Base-by-base conservation (phyloP, 2,329 filamentous ascomycete genomes). In the Fusarium xylarioides region DNA sequence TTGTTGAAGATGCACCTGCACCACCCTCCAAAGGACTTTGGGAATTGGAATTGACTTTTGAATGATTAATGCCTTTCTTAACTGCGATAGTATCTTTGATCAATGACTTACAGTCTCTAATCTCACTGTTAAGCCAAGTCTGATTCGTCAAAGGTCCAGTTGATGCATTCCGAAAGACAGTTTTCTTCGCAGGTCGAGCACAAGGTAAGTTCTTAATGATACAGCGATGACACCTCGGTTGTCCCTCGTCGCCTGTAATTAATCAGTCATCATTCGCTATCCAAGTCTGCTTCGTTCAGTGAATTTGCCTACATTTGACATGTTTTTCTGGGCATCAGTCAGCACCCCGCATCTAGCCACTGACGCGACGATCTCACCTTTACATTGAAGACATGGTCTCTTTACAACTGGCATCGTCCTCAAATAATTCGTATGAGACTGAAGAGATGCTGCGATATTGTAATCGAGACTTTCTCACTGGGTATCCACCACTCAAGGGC, bases 141-240 rank as follows among this genome's bases (percentile, higher is more conserved):
- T 83, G 81, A 57, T 81, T 76, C 9, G 76, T 78, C 46, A 83
- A 81, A 12, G 75, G 77, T 38, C 78, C 79, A 3, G 76, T 74
- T 0, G 81, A 79, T 16, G 80, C 78, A 47, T 83, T 81, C 10
- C 80, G 79, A 70, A 84, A 84, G 11, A 83, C 79, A 1, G 81
- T 82, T 70, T 76, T 79, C 46, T 79, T 81, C 1, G 73, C 74
- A 2, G 82, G 82, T 1, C 81, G 78, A 2, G 77, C 74, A 58
- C 82, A 84, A 0, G 78, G 71, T 12, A 84, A 70, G 21, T 78
- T 73, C 47, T 81, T 83, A 14, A 68, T 56, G 42, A 78, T 70
- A 47, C 82, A 84, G 7, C 81, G 75, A 19, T 79, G 76, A 57
- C 82, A 84, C 44, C 72, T 78, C 5, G 82, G 82, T 4, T 77